These are phyloP conservation scores for Patellaria atrata DNA, from an alignment of 495 filamentous ascomycete genomes.

Conservation along the genomic window DNA sequence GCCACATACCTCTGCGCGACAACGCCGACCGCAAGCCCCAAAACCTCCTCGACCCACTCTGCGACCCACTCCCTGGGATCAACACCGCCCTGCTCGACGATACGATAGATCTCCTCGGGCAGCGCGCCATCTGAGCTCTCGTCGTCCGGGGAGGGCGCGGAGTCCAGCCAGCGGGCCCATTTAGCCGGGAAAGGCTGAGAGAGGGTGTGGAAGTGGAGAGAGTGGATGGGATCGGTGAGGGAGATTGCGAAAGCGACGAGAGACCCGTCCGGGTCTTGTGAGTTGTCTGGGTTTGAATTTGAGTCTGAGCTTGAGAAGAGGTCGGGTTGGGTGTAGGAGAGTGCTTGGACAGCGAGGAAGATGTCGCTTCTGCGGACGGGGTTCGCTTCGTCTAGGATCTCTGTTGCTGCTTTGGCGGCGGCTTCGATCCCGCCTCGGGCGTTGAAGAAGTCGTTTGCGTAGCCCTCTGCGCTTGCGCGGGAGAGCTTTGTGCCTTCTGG, in stretches of 20 bases:
- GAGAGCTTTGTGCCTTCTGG: slow-evolving; percentile 82
- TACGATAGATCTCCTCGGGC: slow-evolving; percentile 75
- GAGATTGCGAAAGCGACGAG: slow-evolving; percentile 77
- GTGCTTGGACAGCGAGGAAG: slow-evolving; percentile 85
- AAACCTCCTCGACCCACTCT: slow-evolving; percentile 87
- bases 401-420: slow-evolving; percentile 60
- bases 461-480: slow-evolving; percentile 73
- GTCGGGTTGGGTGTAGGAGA: slow-evolving; percentile 47
- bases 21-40: slow-evolving; percentile 65
- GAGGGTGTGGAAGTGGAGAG: slow-evolving; percentile 70
- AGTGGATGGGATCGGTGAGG: slow-evolving; percentile 83
- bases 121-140: slow-evolving; percentile 30
- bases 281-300: slow-evolving; percentile 31
- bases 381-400: slow-evolving; percentile 65
- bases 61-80: slow-evolving; percentile 95
- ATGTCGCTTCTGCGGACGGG: slow-evolving; percentile 86
- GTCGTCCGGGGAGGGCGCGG: slow-evolving; percentile 36
- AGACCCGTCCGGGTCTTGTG: slow-evolving; percentile 36
- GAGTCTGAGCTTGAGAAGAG: slow-evolving; percentile 47
- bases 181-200: slow-evolving; percentile 71
- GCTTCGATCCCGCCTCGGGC: slow-evolving; percentile 62
- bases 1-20: slow-evolving; percentile 96
- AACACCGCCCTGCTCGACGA: slow-evolving; percentile 75
- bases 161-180: slow-evolving; percentile 90
- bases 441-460: slow-evolving; percentile 68